Evolutionary conservation across 306 rosid species (phyloP), one percentile per base, ranked within the genome.

Genomic region (Senna tora): DNA sequence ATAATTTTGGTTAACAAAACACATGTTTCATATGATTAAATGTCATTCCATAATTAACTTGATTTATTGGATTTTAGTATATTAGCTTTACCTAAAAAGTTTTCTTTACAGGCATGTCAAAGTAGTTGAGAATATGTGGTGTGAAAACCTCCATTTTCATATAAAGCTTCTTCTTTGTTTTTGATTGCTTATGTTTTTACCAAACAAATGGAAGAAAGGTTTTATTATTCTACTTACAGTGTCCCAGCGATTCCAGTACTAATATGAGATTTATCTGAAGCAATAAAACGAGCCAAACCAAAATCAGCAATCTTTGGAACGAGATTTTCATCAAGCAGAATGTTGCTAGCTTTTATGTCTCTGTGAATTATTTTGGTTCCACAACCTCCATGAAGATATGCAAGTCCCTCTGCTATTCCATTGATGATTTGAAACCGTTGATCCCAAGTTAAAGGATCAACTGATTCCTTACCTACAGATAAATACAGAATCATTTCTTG

Each of bases 341-440:
- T 80, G 74, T 88, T 88, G 80, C 88, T 79, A 52, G 87, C 4
- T 71, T 87, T 88, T 41, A 87, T 91, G 69, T 88, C 97, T 59
- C 88, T 84, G 57, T 91, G 97, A 73, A 88, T 80, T 15, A 91
- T 85, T 69, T 78, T 91, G 69, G 53, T 76, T 11, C 79, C 82
- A n/a, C 82, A 78, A 14, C 90, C 90, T 65, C 67, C 91, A 76
- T 87, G 97, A 72, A 91, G 92, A 72, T 83, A 77, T 52, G 90
- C 89, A 43, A 91, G 85, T 22, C 95, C 91, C 63, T 87, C 92
- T 47, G 91, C 92, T 74, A 77, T 82, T 20, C 97, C 89, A 11
- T 45, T 74, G 9, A 88, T 80, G 69, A 91, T 88, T 54, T 84
- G 74, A 74, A 83, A 81, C 62, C 95, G 80, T 14, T 84, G 69